Base-by-base conservation (phyloP, 768 basidiomycete genomes). In the Hypsizygus marmoreus region DNA sequence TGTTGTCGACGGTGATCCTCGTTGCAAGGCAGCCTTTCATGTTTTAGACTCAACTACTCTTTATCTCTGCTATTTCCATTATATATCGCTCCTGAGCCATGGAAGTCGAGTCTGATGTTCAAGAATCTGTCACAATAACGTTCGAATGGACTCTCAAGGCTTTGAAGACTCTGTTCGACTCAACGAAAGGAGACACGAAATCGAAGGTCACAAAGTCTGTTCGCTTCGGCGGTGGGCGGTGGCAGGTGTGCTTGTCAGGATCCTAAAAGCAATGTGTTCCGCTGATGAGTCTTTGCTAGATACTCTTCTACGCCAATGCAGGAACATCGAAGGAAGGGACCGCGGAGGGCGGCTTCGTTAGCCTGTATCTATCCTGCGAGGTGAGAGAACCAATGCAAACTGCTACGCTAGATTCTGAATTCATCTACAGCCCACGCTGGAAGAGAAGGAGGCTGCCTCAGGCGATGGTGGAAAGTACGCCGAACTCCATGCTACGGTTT, bases 221-320 rank as follows among this genome's bases (percentile, higher is more conserved):
- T 40, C 79, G 76, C 59, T 92, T 92, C 51, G 90, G 88, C 11
- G 80, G 72, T n/a, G 88, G 84, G 9, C 71, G 76, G 40, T 89
- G 86, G 86, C 86, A 86, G 71, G 86, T 85, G 52, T 36, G 70
- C 54, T 35, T n/a, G n/a, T n/a, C n/a, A n/a, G 17, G n/a, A 28
- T n/a, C 20, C 9, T 29, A 14, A 3, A 14, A 14, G 31, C 13
- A 8, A 8, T 19, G 3, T 6, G n/a, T 31, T 14, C 8, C 16
- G 19, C 14, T 19, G 14, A 45, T 26, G 28, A n/a, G 20, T 30
- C 30, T 52, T 43, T 10, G 33, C 8, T 55, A 91, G 81, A 83
- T 91, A 34, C 63, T 94, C 35, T 91, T 91, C 67, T 94, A 93
- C 60, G 77, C 90, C 4, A 92, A 91, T 60, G 84, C 88, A 30